Conservation (phyloP, 495 filamentous ascomycete genomes). For the Glarea lozoyensis region DNA sequence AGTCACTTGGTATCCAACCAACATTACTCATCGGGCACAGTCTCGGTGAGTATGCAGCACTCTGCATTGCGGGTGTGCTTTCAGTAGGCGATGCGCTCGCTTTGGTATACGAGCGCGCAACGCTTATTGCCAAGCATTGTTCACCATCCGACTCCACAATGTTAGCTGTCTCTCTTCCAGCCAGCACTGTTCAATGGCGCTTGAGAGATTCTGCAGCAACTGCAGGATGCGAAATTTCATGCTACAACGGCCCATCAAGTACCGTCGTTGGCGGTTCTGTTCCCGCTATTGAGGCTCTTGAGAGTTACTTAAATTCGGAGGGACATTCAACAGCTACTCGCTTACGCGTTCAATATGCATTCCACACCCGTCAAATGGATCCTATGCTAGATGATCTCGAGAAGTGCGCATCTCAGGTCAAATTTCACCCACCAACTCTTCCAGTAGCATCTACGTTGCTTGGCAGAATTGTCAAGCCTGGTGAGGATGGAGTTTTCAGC, state of each 20-base stretch:
- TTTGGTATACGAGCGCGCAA: conserved; percentile 68
- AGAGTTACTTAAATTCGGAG: too few relatives aligned
- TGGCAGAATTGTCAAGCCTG: conserved; percentile 47
- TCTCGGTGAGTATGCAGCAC: conserved; percentile 80
- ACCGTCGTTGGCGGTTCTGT: too few relatives aligned
- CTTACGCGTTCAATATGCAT: conserved; percentile 71
- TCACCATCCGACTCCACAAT: too few relatives aligned
- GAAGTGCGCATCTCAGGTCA: conserved; percentile 42
- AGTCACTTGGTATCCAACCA: conserved; percentile 66
- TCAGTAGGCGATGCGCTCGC: conserved; percentile 72
- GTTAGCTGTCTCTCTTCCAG: too few relatives aligned
- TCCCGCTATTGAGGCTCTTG: too few relatives aligned
- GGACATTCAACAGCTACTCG: too few relatives aligned
- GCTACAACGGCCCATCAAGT: too few relatives aligned
- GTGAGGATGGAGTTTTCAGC: conserved; percentile 44
- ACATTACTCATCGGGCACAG: conserved; percentile 78
- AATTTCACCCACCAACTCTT: conserved; percentile 48
- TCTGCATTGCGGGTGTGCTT: conserved; percentile 75
- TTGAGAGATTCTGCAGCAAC: too few relatives aligned
- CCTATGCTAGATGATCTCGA: conserved; percentile 61
- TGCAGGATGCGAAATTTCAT: too few relatives aligned
- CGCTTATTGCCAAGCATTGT: conserved; percentile 46
- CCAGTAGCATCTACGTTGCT: conserved; percentile 63
- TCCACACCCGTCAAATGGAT: conserved; percentile 72
- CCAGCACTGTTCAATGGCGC: too few relatives aligned